These are phyloP conservation scores for Oryza officinalis DNA, from an alignment of 176 grass and related monocot species.

Conservation along the genomic window DNA sequence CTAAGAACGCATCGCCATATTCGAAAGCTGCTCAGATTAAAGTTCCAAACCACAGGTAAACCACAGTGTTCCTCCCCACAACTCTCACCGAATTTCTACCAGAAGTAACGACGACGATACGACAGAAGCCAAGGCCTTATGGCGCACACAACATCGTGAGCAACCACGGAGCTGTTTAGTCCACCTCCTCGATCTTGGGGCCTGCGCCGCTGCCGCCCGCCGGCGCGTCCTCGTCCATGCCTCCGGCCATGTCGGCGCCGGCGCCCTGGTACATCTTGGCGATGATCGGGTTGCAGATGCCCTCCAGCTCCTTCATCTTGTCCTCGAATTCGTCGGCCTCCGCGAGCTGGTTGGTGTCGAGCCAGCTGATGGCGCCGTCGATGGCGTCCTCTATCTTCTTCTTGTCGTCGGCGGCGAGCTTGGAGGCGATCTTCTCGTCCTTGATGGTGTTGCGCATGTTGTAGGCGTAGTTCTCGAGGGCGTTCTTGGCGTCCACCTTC, in stretches of 20 bases:
- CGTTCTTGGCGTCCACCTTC: slow-evolving; percentile 71
- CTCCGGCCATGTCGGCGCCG: slow-evolving; percentile 32
- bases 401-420: slow-evolving; percentile 48
- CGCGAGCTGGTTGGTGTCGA: slow-evolving; percentile 49
- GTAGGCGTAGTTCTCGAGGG: slow-evolving; percentile 73
- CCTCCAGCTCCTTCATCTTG: slow-evolving; percentile 67
- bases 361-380: slow-evolving; percentile 52
- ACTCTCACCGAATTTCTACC: not conserved
- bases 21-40: not conserved
- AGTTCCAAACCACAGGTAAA: not conserved
- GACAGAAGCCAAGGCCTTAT: not conserved
- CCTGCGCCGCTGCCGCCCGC: slow-evolving; percentile 27
- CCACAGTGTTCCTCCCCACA: too few relatives aligned
- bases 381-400: slow-evolving; percentile 54
- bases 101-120: not conserved
- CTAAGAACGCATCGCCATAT: not conserved
- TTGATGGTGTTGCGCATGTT: slow-evolving; percentile 76
- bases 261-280: slow-evolving; percentile 67
- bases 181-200: slow-evolving; percentile 65
- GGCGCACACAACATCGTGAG: not conserved
- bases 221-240: slow-evolving; percentile 48
- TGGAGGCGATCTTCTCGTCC: slow-evolving; percentile 68
- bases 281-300: slow-evolving; percentile 64
- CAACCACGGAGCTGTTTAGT: slow-evolving; percentile 3
- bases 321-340: slow-evolving; percentile 61